A percentile compares a stretch with the other conserved stretches of the same genome.
These are phyloP conservation scores for Capronia americana DNA, from an alignment of 2,329 filamentous ascomycete genomes.

Conservation along the genomic window DNA sequence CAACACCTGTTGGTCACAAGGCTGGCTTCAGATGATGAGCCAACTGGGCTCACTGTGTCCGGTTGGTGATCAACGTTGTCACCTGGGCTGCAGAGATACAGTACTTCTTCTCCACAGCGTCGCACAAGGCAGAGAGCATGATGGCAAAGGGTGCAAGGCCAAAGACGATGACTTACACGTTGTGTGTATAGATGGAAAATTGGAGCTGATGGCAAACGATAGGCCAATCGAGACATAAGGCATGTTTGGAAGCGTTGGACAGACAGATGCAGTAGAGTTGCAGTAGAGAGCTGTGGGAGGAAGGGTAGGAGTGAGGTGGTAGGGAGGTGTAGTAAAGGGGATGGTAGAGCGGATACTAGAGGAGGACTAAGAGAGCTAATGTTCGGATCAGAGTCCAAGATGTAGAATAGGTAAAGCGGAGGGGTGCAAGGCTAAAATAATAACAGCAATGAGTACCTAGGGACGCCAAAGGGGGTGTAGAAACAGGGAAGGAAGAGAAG, in stretches of 20 bases:
- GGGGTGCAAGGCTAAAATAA: background rate
- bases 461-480: background rate
- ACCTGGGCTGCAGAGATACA: background rate
- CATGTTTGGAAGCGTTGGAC: background rate
- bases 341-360: background rate
- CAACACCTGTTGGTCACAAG: too few species aligned
- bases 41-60: background rate
- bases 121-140: background rate
- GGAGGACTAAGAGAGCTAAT: background rate
- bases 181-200: background rate
- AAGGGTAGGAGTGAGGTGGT: background rate
- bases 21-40: background rate
- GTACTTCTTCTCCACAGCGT: background rate
- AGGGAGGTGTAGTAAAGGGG: background rate
- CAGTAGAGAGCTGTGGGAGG: slow-evolving; percentile 15
- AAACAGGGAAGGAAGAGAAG: background rate
- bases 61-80: background rate
- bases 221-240: background rate
- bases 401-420: background rate
- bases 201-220: background rate
- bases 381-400: background rate
- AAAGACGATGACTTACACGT: background rate
- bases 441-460: background rate
- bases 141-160: background rate
- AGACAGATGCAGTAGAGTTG: background rate